Evolutionary conservation across 2,329 filamentous ascomycete species (phyloP).

Genomic region (Rhynchosporium agropyri): DNA sequence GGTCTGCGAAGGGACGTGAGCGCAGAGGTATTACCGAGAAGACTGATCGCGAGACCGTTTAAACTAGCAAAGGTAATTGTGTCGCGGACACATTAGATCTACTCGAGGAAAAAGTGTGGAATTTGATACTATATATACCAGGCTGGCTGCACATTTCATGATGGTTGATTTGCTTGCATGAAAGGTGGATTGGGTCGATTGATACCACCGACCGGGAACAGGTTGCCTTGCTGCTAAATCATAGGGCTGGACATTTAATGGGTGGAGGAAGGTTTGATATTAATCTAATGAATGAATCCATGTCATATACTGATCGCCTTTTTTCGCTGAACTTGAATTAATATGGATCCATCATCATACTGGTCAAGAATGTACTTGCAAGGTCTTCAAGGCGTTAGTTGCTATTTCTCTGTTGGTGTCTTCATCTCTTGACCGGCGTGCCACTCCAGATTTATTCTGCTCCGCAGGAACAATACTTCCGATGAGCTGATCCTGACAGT

Average conservation of each 20-base stretch:
- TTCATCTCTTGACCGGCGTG: no score
- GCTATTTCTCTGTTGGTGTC: no score
- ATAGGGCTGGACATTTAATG: conserved; percentile 2
- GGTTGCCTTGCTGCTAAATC: neutral
- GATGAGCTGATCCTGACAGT: no score
- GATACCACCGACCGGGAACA: neutral
- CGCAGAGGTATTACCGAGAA: conserved; percentile 46
- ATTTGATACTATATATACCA: conserved; percentile 5
- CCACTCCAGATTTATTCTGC: no score
- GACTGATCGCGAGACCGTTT: conserved; percentile 46
- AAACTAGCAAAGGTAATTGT: conserved; percentile 15
- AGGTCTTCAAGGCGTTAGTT: no score
- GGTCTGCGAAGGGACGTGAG: conserved; percentile 77
- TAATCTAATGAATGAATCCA: conserved; percentile 1
- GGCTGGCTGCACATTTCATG: neutral
- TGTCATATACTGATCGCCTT: neutral
- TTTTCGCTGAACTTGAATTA: no score
- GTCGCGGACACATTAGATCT: neutral
- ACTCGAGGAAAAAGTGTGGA: neutral
- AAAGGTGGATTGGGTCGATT: neutral
- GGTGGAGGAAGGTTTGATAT: neutral
- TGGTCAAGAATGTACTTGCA: no score
- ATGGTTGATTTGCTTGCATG: neutral
- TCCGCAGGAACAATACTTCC: no score
- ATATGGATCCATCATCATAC: no score